A percentile compares a stretch with the other conserved stretches of the same genome.
These are phyloP conservation scores for Chaetoscypha palmicola DNA, from an alignment of 2,329 filamentous ascomycete genomes.

Conservation along the genomic window DNA sequence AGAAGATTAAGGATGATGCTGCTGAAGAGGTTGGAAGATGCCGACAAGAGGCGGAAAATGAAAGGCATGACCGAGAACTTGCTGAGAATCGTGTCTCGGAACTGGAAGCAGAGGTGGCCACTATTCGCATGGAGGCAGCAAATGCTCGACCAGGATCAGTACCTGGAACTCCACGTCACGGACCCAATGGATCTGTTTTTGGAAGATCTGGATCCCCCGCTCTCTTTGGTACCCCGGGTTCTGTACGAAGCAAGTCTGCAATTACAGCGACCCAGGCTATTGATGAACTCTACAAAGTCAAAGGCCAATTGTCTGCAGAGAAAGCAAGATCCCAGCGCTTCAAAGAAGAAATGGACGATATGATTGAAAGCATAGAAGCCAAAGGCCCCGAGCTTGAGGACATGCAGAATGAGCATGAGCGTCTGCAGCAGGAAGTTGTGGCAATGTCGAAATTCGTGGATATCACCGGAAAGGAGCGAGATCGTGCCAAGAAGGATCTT, in stretches of 20 bases:
- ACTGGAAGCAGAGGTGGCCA: slow-evolving; percentile 54
- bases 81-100: slow-evolving; percentile 58
- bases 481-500: slow-evolving; percentile 68
- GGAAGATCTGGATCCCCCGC: slow-evolving; percentile 48
- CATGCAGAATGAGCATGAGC: slow-evolving; percentile 70
- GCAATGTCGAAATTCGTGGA: slow-evolving; percentile 83
- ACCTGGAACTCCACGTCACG: slow-evolving; percentile 51
- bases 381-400: slow-evolving; percentile 86
- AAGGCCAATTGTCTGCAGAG: slow-evolving; percentile 67
- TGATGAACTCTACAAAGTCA: slow-evolving; percentile 58
- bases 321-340: slow-evolving; percentile 69
- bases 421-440: slow-evolving; percentile 71
- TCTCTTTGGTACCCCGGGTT: slow-evolving; percentile 51
- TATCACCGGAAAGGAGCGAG: slow-evolving; percentile 71
- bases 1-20: slow-evolving; percentile 54
- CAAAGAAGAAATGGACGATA: slow-evolving; percentile 71
- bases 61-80: slow-evolving; percentile 52
- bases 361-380: slow-evolving; percentile 76
- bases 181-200: slow-evolving; percentile 45
- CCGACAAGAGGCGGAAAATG: slow-evolving; percentile 46
- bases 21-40: slow-evolving; percentile 49
- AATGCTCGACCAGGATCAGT: slow-evolving; percentile 37
- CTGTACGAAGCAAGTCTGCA: slow-evolving; percentile 46
- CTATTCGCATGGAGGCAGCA: slow-evolving; percentile 33
- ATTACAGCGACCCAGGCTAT: slow-evolving; percentile 57